Percentiles rank a stretch among this genome's conserved stretches.
These are phyloP conservation scores for Cyberlindnera bimundalis DNA, from an alignment of 805 yeast species.

Conservation along the genomic window DNA sequence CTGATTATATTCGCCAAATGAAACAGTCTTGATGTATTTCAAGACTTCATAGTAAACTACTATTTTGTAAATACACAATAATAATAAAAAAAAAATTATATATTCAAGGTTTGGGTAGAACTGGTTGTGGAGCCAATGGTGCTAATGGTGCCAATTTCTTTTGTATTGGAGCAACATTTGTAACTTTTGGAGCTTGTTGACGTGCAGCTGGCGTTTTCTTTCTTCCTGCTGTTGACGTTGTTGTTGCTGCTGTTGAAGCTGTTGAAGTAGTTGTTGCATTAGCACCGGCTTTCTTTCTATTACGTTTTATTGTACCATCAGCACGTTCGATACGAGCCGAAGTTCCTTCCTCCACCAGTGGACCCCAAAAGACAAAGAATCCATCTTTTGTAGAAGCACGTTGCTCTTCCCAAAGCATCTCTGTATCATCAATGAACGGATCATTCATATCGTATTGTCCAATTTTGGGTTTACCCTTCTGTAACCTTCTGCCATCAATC, in stretches of 20 bases:
- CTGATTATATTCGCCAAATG: slow-evolving; percentile 8
- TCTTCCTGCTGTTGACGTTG: slow-evolving; percentile 8
- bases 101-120: neutral
- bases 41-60: too few relatives aligned
- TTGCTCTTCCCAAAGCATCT: slow-evolving; percentile 88
- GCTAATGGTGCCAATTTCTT: slow-evolving; percentile 1
- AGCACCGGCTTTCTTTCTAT: slow-evolving; percentile 28
- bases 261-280: too few relatives aligned
- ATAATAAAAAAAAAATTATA: too few relatives aligned
- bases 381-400: slow-evolving; percentile 93
- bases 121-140: neutral
- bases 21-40: slow-evolving; percentile 1
- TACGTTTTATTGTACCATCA: slow-evolving; percentile 41
- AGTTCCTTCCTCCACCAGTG: slow-evolving; percentile 63
- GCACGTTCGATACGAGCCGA: slow-evolving; percentile 45
- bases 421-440: slow-evolving; percentile 96
- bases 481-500: slow-evolving; percentile 43
- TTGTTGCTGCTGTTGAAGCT: slow-evolving; percentile 1
- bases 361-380: slow-evolving; percentile 93
- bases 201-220: slow-evolving; percentile 7
- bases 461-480: slow-evolving; percentile 63
- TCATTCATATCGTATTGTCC: slow-evolving; percentile 92
- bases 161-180: neutral
- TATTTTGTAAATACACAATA: neutral
- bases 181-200: slow-evolving; percentile 8